Conservation (phyloP, 805 yeast genomes). For the Pichia cabralensis region DNA sequence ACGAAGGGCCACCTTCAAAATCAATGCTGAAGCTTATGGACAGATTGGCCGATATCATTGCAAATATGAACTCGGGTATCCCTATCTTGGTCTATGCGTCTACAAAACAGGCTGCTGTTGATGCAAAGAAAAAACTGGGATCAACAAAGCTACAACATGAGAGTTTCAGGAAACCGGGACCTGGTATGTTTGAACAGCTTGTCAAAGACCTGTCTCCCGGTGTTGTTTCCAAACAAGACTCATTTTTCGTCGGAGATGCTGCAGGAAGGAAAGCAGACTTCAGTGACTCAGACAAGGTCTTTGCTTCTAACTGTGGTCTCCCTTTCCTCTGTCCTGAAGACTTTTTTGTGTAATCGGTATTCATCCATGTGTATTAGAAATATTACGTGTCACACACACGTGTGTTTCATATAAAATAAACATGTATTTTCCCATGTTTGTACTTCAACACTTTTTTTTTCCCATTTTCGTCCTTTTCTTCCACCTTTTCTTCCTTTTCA, state of each 20-base stretch:
- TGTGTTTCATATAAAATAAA: too few relatives aligned
- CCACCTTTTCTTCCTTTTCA: neutral
- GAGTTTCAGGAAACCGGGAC: slow-evolving; percentile 58
- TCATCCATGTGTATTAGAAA: too few relatives aligned
- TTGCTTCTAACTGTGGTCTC: slow-evolving; percentile 52
- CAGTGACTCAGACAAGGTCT: slow-evolving; percentile 65
- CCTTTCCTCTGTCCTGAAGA: slow-evolving; percentile 61
- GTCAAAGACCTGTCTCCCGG: slow-evolving; percentile 25
- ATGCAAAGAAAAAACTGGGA: slow-evolving; percentile 12
- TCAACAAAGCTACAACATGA: slow-evolving; percentile 24
- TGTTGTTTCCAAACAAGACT: neutral
- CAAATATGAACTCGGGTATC: slow-evolving; percentile 11
- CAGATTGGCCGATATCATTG: slow-evolving; percentile 32
- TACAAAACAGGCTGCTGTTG: slow-evolving; percentile 38
- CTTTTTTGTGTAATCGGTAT: too few relatives aligned
- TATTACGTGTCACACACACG: neutral
- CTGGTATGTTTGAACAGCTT: slow-evolving; percentile 67
- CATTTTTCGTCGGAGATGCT: slow-evolving; percentile 86
- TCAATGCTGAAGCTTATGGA: slow-evolving; percentile 30
- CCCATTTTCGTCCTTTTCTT: neutral
- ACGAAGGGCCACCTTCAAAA: slow-evolving; percentile 16
- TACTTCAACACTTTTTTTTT: neutral
- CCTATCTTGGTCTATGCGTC: slow-evolving; percentile 50
- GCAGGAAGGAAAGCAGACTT: slow-evolving; percentile 78
- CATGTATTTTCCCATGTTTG: neutral